Evolutionary conservation across 768 basidiomycete species (phyloP), one percentile per base, ranked within the genome.

Genomic region (Rhizopogon roseolus): DNA sequence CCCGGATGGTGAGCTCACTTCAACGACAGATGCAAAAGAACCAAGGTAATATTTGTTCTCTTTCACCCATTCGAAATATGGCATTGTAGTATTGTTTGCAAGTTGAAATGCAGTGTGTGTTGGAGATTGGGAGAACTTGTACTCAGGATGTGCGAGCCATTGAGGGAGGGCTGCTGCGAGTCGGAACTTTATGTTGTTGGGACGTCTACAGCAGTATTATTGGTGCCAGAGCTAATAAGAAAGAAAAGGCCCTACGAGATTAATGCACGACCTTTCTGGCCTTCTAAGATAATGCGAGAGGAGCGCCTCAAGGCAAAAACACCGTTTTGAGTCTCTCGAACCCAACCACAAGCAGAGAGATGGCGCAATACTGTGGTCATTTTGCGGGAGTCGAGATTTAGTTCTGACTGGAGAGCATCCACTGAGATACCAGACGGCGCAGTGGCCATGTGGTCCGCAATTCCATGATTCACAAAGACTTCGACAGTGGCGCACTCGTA

Each of bases 51-150:
- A 9, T 2, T 14, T 46, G 27, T 53, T 27, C 2, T 53, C 19
- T 38, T 53, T 53, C 28, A 50, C n/a, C 28, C 37, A 53, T 28
- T 69, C 72, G 42, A 73, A 73, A 61, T 70, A 72, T 16, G 70
- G 55, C 9, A 69, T 61, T 32, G 71, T 63, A 4, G 72, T 71
- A 41, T 73, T 67, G 45, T 69, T 66, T 11, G 71, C 62, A 13
- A 73, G 61, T 54, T 73, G 73, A 62, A 73, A 73, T 5, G 73
- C 72, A 13, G 70, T 73, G 50, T 74, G 29, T n/a, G 5, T 25
- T 19, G 52, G 48, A 43, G 52, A 53, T 7, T 41, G 5, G 5
- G 54, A 57, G 29, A 58, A 57, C 40, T 53, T 54, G 54, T 55
- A 63, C 37, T 61, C 54, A 7, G 60, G 55, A 36, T 63, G 61